phyloP scores from a whole-genome alignment of 2,329 filamentous ascomycete genomes.

The Sordariomycetes sp. region DNA sequence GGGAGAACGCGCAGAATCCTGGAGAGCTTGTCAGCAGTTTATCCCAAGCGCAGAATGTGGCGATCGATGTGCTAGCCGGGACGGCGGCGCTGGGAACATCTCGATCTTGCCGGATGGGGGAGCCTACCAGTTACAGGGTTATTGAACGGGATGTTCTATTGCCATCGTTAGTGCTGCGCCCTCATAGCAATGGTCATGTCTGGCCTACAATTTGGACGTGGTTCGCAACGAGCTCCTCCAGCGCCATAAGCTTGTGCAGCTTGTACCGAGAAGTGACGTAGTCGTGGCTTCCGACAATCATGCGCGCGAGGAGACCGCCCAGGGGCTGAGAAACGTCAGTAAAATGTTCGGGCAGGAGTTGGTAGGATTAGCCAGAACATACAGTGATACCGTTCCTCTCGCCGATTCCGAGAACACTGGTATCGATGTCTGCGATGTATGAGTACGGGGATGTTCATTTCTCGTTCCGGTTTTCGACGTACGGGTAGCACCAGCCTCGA shows the following conservation, averaged over 20 bases:
- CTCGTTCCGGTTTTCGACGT: background rate
- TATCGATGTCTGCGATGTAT: conserved; percentile 61
- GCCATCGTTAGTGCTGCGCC: conserved; percentile 11
- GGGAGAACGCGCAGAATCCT: conserved; percentile 16
- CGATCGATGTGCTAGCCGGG: background rate
- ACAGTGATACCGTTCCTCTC: conserved; percentile 69
- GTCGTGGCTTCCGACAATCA: conserved; percentile 75
- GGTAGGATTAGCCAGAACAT: background rate
- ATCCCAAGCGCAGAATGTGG: background rate
- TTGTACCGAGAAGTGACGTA: conserved; percentile 85
- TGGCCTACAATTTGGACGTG: background rate
- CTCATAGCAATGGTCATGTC: background rate
- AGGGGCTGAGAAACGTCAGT: conserved; percentile 29
- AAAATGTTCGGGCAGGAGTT: background rate
- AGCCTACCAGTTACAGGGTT: conserved; percentile 36
- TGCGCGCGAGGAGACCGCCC: conserved; percentile 52
- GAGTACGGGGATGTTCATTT: background rate
- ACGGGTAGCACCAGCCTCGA: conserved; percentile 78
- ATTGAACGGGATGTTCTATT: conserved; percentile 82
- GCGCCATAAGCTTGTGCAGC: conserved; percentile 75
- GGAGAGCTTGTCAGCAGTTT: background rate
- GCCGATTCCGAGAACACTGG: conserved; percentile 78
- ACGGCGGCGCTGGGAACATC: background rate
- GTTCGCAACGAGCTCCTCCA: conserved; percentile 1
- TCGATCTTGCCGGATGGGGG: background rate